phyloP scores from a whole-genome alignment of 805 yeast genomes.

The Zygoascus tannicola region DNA sequence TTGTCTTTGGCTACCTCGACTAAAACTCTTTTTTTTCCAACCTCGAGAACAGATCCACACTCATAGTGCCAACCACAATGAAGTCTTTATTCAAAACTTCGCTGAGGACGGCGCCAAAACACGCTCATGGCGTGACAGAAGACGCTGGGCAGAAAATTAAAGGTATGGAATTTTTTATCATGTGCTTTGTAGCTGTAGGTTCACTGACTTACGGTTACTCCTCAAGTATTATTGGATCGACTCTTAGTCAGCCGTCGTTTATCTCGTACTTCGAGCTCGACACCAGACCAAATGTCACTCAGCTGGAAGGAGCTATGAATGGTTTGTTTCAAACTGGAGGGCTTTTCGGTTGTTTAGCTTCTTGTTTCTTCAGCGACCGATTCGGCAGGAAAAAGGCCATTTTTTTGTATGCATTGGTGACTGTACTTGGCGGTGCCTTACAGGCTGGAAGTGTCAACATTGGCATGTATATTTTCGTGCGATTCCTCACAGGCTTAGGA shows the following conservation, averaged over 20 bases:
- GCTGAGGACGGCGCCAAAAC: too few relatives aligned
- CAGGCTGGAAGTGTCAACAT: conserved; percentile 30
- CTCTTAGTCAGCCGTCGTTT: neutral
- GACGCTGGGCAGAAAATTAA: neutral
- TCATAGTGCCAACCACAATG: too few relatives aligned
- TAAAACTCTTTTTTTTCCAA: too few relatives aligned
- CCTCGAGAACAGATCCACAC: too few relatives aligned
- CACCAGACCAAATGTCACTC: neutral
- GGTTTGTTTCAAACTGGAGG: neutral
- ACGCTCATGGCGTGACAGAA: too few relatives aligned
- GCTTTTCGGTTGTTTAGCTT: neutral
- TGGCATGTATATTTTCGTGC: conserved; percentile 36
- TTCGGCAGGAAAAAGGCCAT: conserved; percentile 42
- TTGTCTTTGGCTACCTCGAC: too few relatives aligned
- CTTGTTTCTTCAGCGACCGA: conserved; percentile 33
- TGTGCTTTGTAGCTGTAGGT: neutral
- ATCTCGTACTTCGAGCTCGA: neutral
- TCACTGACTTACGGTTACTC: neutral
- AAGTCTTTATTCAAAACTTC: too few relatives aligned
- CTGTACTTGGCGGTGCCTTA: conserved; percentile 41
- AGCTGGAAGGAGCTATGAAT: neutral
- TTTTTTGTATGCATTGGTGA: conserved; percentile 38
- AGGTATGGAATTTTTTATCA: neutral
- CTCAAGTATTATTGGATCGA: neutral
- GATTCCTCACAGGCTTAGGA: conserved; percentile 67